phyloP scores from a whole-genome alignment of 192 early-diverging fungal species.

The Kickxella alabastrina region DNA sequence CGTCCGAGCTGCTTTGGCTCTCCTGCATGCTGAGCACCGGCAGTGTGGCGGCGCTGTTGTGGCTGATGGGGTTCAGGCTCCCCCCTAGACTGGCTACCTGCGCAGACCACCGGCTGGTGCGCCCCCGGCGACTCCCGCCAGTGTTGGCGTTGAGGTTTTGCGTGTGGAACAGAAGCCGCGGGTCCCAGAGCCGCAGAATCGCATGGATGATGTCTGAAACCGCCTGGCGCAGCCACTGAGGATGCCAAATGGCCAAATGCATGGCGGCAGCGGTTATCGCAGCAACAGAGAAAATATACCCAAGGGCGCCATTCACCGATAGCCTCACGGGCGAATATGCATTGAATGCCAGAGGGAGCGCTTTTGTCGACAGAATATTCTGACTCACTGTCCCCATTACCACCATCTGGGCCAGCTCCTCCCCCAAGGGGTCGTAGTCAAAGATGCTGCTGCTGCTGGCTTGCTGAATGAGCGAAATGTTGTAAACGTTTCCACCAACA shows the following conservation, averaged over 20 bases:
- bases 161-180: constrained; percentile 16
- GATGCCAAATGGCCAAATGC: constrained; percentile 42
- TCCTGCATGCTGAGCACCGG: background rate
- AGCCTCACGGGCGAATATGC: constrained; percentile 46
- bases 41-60: no score
- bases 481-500: constrained; percentile 53
- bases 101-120: no score
- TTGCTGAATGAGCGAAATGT: constrained; percentile 52
- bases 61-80: no score
- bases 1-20: background rate
- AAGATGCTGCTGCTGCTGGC: constrained; percentile 1
- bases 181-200: constrained; percentile 37
- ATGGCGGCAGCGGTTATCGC: constrained; percentile 34
- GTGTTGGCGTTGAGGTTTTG: no score
- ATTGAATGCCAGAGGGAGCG: constrained; percentile 14
- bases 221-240: constrained; percentile 30
- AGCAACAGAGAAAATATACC: constrained; percentile 42
- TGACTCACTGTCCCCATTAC: no score
- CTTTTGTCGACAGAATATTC: no score
- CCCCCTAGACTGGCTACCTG: no score
- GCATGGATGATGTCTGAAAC: constrained; percentile 14
- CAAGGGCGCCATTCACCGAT: constrained; percentile 43
- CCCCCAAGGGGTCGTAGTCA: no score
- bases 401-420: background rate
- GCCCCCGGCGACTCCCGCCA: no score